A percentile compares a stretch with the other conserved stretches of the same genome.
phyloP scores from a whole-genome alignment of 345 rosid species.

The Gossypium sturtianum region DNA sequence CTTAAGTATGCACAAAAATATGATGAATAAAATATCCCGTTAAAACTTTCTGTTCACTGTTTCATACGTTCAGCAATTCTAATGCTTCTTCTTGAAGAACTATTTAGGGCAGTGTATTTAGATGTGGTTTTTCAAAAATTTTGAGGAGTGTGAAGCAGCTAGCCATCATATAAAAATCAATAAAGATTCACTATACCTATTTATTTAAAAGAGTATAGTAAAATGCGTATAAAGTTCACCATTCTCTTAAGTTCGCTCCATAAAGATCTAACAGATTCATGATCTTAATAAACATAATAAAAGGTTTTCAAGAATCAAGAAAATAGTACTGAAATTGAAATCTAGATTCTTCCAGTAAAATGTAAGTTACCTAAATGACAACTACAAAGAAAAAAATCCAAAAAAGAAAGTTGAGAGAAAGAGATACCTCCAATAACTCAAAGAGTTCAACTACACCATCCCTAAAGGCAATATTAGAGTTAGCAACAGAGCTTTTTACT shows the following conservation, averaged over 20 bases:
- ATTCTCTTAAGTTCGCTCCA: background rate
- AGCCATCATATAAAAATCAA: background rate
- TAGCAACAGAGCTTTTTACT: constrained; percentile 58
- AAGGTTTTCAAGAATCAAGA: background rate
- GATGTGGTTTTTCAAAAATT: background rate
- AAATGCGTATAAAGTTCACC: background rate
- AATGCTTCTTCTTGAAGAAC: background rate
- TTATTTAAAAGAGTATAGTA: background rate
- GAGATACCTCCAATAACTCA: constrained; percentile 67
- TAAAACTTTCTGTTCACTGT: background rate
- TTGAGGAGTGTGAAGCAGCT: background rate
- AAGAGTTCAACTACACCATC: constrained; percentile 74
- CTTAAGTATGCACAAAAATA: background rate
- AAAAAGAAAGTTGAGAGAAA: background rate
- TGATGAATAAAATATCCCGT: background rate
- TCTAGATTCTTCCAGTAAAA: background rate
- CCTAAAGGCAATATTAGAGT: constrained; percentile 64
- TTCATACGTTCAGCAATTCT: background rate
- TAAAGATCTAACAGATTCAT: background rate
- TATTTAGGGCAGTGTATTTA: background rate
- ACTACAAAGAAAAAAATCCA: background rate
- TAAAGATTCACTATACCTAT: background rate
- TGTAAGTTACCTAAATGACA: background rate
- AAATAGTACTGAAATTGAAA: background rate
- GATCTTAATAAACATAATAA: background rate